Evolutionary conservation across 345 rosid species (phyloP).

Genomic region (Salix udensis): DNA sequence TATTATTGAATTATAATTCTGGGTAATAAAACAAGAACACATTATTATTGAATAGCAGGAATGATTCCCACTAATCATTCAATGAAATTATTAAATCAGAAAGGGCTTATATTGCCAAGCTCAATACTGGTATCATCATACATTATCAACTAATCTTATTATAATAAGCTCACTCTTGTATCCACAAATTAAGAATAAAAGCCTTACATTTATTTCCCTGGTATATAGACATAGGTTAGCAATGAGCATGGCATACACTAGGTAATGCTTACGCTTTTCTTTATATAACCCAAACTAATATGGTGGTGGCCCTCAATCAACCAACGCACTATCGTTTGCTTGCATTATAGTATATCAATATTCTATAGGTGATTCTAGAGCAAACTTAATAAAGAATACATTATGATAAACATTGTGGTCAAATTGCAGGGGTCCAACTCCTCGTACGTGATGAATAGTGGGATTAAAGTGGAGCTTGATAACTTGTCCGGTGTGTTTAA

Average conservation of each 20-base stretch:
- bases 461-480: constrained; percentile 3
- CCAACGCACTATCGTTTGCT: constrained; percentile 10
- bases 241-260: background rate
- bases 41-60: background rate
- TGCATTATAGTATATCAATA: background rate
- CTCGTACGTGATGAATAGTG: background rate
- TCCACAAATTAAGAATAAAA: background rate
- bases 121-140: background rate
- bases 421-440: background rate
- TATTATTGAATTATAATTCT: background rate
- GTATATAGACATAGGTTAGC: background rate
- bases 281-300: background rate
- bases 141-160: background rate
- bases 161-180: background rate
- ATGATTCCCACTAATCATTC: background rate
- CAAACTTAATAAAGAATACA: background rate
- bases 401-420: background rate
- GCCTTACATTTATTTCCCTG: background rate
- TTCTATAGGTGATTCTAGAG: background rate
- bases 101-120: background rate
- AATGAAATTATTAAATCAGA: background rate
- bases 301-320: background rate
- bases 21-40: background rate
- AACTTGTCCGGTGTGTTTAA: background rate
- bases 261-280: background rate